These are phyloP conservation scores for Candida taoyuanica DNA, from an alignment of 805 yeast species.

Conservation along the genomic window DNA sequence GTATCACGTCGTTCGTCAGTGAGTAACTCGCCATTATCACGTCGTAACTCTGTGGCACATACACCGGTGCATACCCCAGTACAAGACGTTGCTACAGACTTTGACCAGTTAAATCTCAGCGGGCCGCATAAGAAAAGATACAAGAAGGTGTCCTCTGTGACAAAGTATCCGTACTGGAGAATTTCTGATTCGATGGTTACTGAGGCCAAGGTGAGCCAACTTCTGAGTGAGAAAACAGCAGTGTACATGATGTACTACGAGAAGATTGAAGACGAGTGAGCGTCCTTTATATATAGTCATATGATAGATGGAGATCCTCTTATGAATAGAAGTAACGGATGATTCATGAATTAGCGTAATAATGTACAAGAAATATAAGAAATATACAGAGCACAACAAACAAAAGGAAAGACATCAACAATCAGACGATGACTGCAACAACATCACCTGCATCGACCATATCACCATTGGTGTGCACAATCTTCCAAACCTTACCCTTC, in stretches of 20 bases:
- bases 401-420: not conserved
- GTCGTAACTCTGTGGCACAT: constrained; percentile 12
- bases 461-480: constrained; percentile 82
- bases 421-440: constrained; percentile 70
- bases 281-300: not conserved
- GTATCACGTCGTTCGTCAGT: constrained; percentile 23
- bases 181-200: constrained; percentile 71
- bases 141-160: constrained; percentile 51
- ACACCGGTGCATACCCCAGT: not conserved
- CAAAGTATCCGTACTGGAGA: constrained; percentile 73
- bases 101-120: constrained; percentile 5
- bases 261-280: constrained; percentile 23
- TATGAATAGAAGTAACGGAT: too few species aligned
- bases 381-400: constrained; percentile 7
- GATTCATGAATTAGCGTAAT: not conserved
- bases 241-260: constrained; percentile 87
- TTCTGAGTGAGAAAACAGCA: constrained; percentile 65
- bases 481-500: constrained; percentile 66
- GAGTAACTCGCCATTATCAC: constrained; percentile 13
- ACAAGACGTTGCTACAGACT: constrained; percentile 5
- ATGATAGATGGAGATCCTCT: too few species aligned
- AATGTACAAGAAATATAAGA: constrained; percentile 1
- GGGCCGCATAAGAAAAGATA: constrained; percentile 28
- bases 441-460: constrained; percentile 96
- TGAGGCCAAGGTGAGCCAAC: constrained; percentile 55